These are phyloP conservation scores for Dichomitus squalens DNA, from an alignment of 1,284 basidiomycete genomes.

Conservation along the genomic window DNA sequence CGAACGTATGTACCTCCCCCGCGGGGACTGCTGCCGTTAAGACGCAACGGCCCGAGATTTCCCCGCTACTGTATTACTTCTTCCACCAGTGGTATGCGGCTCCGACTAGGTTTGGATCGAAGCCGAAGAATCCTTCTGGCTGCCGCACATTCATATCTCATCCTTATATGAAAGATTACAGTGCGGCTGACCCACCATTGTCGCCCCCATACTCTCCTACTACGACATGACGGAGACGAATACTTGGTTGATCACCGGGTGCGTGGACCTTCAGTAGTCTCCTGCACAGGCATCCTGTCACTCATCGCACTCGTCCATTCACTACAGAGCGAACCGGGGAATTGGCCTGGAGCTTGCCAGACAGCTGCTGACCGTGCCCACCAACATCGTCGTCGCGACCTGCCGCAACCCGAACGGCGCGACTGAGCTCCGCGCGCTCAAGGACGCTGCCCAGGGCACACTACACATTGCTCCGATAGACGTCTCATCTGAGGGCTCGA, in stretches of 20 bases:
- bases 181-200: no score
- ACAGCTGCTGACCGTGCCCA: conserved; percentile 36
- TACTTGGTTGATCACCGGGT: conserved; percentile 21
- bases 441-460: conserved; percentile 25
- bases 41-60: no score
- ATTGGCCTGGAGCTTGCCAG: conserved; percentile 42
- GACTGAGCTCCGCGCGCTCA: conserved; percentile 30
- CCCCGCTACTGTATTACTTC: no score
- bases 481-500: conserved; percentile 32
- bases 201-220: no score
- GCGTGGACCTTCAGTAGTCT: no score
- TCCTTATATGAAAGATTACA: no score
- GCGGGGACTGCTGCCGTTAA: no score
- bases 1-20: no score
- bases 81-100: no score
- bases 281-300: neutral
- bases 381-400: conserved; percentile 41
- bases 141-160: no score
- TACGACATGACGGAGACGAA: conserved; percentile 1
- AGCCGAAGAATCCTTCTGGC: no score
- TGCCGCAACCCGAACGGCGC: conserved; percentile 39
- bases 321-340: conserved; percentile 42
- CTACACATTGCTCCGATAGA: conserved; percentile 40
- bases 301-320: neutral
- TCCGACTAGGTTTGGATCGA: no score